Evolutionary conservation across 768 basidiomycete species (phyloP), one percentile per base, ranked within the genome.

Genomic region (Macrolepiota dolichaula): DNA sequence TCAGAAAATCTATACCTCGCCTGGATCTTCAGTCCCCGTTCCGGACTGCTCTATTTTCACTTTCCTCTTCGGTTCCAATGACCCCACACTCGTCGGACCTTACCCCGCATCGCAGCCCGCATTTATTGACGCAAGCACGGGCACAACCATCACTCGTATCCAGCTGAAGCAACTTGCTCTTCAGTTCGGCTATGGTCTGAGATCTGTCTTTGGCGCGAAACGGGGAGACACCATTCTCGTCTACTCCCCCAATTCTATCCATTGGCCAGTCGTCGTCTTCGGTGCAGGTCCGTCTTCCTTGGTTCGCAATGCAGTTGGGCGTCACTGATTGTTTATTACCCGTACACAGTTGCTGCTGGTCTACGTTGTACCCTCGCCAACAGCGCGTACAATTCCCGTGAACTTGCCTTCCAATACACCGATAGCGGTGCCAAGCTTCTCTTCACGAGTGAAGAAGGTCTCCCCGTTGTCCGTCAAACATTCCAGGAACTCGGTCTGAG

Each of bases 311-410:
- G 12, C 22, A 9, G 50, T 52, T 32, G 17, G 42, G 10, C 7
- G 37, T 12, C 11, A 47, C 50, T 29, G 35, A 63, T n/a, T 38
- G 38, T 35, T 24, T 36, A n/a, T 25, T 44, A 35, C 27, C 2
- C 12, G 29, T 17, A 62, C 71, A 52, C 71, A 69, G 76, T 87
- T 46, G 87, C 92, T 0, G 88, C 87, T 0, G 90, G 89, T 3
- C 68, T 91, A 15, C 74, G 83, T 47, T 81, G 83, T 55, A 90
- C 92, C 0, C 83, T 91, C 13, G 88, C 89, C 15, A 95, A 93
- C 69, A 85, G 81, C 61, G 78, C 79, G 0, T 94, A 91, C 67
- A 88, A 85, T 3, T 70, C 85, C 2, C 68, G 74, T 7, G 94
- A 96, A 68, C 80, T 95, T 0, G 79, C 77, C 0, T 85, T 85